These are phyloP conservation scores for Syzygium oleosum DNA, from an alignment of 345 rosid species.

Conservation along the genomic window DNA sequence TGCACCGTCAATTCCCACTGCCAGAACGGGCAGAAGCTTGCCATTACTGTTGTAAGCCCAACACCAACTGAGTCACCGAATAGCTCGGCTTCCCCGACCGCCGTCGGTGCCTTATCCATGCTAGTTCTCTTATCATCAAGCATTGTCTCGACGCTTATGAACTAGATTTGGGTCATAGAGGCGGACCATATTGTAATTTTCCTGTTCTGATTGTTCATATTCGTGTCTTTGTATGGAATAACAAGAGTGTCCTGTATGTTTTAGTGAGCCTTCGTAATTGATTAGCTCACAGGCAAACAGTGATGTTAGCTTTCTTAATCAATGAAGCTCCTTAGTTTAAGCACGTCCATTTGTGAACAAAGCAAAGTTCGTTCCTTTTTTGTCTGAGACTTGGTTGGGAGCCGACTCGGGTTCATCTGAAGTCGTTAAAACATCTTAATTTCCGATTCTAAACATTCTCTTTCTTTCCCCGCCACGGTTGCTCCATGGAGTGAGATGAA, in stretches of 20 bases:
- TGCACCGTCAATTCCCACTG: constrained; percentile 21
- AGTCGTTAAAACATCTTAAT: too few relatives aligned
- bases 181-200: neutral
- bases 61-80: neutral
- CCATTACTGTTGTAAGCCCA: constrained; percentile 1
- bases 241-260: neutral
- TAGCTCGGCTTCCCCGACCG: neutral
- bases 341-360: too few relatives aligned
- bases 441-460: too few relatives aligned
- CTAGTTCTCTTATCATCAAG: neutral
- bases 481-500: too few relatives aligned
- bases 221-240: neutral
- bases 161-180: neutral
- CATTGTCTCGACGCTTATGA: neutral
- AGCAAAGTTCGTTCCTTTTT: too few relatives aligned
- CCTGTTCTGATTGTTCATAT: neutral
- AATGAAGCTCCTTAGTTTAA: too few relatives aligned
- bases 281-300: neutral
- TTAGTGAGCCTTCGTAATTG: neutral
- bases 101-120: neutral
- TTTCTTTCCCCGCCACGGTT: too few relatives aligned
- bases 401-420: too few relatives aligned
- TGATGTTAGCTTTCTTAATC: too few relatives aligned
- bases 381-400: too few relatives aligned
- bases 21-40: constrained; percentile 17